A percentile compares a stretch with the other conserved stretches of the same genome.
Conservation (phyloP, 2,329 filamentous ascomycete species). For the Metarhizium album region DNA sequence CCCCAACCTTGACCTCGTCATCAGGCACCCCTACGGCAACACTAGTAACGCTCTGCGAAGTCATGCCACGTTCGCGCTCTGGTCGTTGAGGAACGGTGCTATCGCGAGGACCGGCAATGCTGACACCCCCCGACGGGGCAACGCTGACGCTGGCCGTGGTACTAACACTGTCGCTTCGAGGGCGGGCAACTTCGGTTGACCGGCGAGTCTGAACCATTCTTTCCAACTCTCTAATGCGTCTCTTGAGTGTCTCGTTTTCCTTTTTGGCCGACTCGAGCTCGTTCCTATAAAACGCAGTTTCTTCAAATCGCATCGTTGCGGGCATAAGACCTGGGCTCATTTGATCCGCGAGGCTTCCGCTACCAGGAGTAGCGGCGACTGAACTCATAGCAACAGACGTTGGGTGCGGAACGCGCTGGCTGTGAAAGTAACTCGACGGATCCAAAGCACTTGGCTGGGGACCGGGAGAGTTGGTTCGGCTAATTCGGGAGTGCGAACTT, state of each 20-base stretch:
- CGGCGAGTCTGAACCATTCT: conserved; percentile 38
- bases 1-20: conserved; percentile 49
- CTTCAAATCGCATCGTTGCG: conserved; percentile 50
- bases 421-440: conserved; percentile 35
- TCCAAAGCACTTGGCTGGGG: conserved; percentile 32
- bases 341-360: conserved; percentile 25
- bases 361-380: conserved; percentile 29
- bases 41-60: conserved; percentile 33
- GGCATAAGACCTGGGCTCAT: conserved; percentile 44
- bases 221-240: conserved; percentile 52
- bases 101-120: conserved; percentile 36
- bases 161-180: conserved; percentile 42
- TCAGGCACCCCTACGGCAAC: conserved; percentile 45
- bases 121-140: conserved; percentile 24
- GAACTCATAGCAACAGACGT: conserved; percentile 25
- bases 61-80: conserved; percentile 33
- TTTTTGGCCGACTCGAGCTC: conserved; percentile 51
- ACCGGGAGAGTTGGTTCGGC: conserved; percentile 39
- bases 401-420: conserved; percentile 30
- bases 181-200: conserved; percentile 34
- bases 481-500: conserved; percentile 43
- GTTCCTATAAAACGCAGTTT: conserved; percentile 46
- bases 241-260: conserved; percentile 53
- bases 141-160: conserved; percentile 39
- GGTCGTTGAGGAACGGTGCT: conserved; percentile 16